Percentiles rank a stretch among this genome's conserved stretches.
phyloP scores from a whole-genome alignment of 2,329 filamentous ascomycete genomes.

The Fusarium caatingaense region DNA sequence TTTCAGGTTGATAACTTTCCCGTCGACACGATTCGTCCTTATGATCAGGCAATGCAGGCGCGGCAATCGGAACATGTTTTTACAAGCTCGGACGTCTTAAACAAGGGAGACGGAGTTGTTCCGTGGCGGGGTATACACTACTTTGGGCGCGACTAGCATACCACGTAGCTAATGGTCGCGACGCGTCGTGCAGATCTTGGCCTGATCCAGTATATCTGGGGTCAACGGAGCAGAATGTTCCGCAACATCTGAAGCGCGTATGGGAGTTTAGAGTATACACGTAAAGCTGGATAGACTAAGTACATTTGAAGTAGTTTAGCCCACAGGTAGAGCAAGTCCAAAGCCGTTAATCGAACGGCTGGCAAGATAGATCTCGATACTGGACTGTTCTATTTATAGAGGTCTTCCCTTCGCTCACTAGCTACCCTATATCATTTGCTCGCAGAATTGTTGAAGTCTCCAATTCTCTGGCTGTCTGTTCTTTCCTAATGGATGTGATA shows the following conservation, averaged over 20 bases:
- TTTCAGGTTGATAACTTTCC: not conserved
- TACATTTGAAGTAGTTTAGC: not conserved
- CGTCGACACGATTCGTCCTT: not conserved
- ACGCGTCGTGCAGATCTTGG: not conserved
- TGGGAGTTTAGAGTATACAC: not conserved
- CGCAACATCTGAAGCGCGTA: not conserved
- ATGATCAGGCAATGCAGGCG: not conserved
- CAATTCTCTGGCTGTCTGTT: not conserved
- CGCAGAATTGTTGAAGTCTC: not conserved
- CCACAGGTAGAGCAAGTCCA: not conserved
- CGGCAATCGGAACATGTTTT: not conserved
- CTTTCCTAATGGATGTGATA: not conserved
- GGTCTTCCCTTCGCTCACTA: not conserved
- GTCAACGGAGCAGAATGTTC: not conserved
- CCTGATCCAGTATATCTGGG: not conserved
- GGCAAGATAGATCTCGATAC: not conserved
- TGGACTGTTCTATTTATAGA: not conserved
- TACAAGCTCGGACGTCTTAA: not conserved
- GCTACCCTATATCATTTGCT: not conserved
- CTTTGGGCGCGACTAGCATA: not conserved
- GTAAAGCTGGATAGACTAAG: not conserved
- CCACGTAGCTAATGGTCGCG: not conserved
- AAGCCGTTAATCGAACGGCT: not conserved
- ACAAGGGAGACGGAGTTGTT: constrained; percentile 5
- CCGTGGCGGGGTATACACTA: constrained; percentile 18